Conservation (phyloP, 2,329 filamentous ascomycete species). For the Pestalotiopsis sp. region DNA sequence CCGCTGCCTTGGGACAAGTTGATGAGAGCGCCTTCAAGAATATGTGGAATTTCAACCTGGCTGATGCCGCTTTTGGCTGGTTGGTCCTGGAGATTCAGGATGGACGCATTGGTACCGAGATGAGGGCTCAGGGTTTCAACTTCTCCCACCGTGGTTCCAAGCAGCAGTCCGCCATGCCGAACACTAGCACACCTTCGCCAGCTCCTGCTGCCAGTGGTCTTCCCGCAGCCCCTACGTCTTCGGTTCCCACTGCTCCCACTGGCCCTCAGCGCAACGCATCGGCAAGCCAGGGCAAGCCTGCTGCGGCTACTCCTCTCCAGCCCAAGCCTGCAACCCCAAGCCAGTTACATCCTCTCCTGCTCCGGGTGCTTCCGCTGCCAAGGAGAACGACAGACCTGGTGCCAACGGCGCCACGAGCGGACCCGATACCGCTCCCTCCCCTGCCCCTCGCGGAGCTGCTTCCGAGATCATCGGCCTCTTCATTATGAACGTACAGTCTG, state of each 20-base stretch:
- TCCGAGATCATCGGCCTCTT: conserved; percentile 79
- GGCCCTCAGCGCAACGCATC: conserved; percentile 37
- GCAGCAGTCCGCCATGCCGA: conserved; percentile 52
- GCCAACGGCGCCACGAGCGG: conserved; percentile 57
- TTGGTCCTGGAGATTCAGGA: conserved; percentile 93
- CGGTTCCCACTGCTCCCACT: conserved; percentile 27
- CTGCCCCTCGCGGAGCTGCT: conserved; percentile 61
- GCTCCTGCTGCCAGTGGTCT: conserved; percentile 34
- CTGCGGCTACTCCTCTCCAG: conserved; percentile 42
- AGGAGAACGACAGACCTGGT: conserved; percentile 59
- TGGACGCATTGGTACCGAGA: conserved; percentile 95
- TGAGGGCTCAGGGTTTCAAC: conserved; percentile 98
- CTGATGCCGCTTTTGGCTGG: conserved; percentile 96
- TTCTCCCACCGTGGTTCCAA: conserved; percentile 95
- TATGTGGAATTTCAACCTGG: conserved; percentile 99
- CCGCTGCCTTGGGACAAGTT: conserved; percentile 78
- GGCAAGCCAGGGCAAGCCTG: conserved; percentile 40
- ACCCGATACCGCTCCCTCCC: conserved; percentile 56
- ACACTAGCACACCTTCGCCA: conserved; percentile 35
- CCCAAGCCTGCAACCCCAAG: conserved; percentile 50
- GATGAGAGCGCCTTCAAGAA: conserved; percentile 99
- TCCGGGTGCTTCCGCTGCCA: conserved; percentile 34
- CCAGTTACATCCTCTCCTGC: conserved; percentile 41
- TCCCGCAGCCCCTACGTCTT: conserved; percentile 29
- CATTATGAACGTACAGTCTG: conserved; percentile 81